A percentile compares a stretch with the other conserved stretches of the same genome.
Conservation (phyloP, 1,284 basidiomycete species). For the Cutaneotrichosporon sp. region DNA sequence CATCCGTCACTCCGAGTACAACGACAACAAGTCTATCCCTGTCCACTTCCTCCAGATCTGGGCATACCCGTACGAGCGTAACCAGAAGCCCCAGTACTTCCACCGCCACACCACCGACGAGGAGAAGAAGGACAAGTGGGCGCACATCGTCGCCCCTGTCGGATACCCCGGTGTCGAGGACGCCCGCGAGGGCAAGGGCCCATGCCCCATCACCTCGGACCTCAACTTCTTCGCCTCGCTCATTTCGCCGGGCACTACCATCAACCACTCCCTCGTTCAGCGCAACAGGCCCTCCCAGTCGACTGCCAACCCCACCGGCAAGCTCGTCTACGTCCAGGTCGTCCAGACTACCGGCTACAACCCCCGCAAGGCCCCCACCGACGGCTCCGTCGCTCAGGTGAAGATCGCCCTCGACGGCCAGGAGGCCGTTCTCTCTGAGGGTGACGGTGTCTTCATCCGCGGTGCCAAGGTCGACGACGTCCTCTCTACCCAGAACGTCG, state of each 20-base stretch:
- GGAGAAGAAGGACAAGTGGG: constrained; percentile 69
- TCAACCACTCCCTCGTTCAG: constrained; percentile 58
- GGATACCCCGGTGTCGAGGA: constrained; percentile 53
- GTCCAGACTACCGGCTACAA: constrained; percentile 74
- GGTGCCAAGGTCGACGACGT: constrained; percentile 54
- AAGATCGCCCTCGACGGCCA: constrained; percentile 43
- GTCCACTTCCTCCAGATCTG: constrained; percentile 82
- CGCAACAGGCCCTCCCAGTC: constrained; percentile 3
- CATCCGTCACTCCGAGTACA: constrained; percentile 56
- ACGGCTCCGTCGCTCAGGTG: constrained; percentile 25
- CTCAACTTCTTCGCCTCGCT: constrained; percentile 58
- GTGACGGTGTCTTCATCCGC: constrained; percentile 66
- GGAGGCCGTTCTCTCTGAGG: constrained; percentile 55
- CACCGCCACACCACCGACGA: constrained; percentile 77
- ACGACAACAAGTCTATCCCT: constrained; percentile 55
- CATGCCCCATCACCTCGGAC: constrained; percentile 58
- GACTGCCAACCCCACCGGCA: constrained; percentile 12
- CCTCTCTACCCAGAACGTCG: constrained; percentile 55
- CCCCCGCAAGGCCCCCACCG: constrained; percentile 43
- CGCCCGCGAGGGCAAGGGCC: constrained; percentile 63
- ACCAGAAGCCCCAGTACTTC: constrained; percentile 69
- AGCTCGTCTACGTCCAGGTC: constrained; percentile 50
- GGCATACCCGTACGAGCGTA: constrained; percentile 60
- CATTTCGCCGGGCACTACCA: constrained; percentile 55
- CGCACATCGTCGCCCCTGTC: constrained; percentile 65